phyloP scores from a whole-genome alignment of 805 yeast species.

The Candida methanosorbosa region DNA sequence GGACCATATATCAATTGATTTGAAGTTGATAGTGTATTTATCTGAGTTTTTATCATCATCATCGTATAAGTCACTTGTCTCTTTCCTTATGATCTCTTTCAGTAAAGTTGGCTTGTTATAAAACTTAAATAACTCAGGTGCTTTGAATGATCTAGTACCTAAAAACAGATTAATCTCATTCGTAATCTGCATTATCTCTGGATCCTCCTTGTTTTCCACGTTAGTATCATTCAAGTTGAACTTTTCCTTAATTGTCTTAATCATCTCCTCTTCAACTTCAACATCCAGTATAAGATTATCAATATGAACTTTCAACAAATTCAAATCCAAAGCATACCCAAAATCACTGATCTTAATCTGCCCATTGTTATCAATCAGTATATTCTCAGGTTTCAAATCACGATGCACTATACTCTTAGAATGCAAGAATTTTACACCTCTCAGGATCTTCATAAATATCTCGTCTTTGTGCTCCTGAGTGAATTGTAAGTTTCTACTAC shows the following conservation, averaged over 20 bases:
- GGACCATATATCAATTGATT: conserved; percentile 42
- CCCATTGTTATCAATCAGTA: conserved; percentile 36
- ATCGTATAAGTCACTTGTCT: not conserved
- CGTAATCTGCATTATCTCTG: conserved; percentile 8
- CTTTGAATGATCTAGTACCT: conserved; percentile 47
- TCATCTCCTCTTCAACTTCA: not conserved
- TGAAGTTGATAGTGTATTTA: conserved; percentile 16
- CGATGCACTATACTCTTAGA: conserved; percentile 34
- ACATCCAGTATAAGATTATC: conserved; percentile 1
- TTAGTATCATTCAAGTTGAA: conserved; percentile 2
- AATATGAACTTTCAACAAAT: conserved; percentile 9
- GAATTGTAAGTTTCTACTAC: conserved; percentile 25
- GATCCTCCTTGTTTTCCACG: not conserved
- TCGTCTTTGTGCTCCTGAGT: conserved; percentile 31
- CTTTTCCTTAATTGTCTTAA: not conserved
- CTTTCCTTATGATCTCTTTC: conserved; percentile 8
- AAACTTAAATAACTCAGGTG: conserved; percentile 37
- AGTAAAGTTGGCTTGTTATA: not conserved
- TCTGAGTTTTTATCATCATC: too few relatives aligned
- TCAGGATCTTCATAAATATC: conserved; percentile 43
- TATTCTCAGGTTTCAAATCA: conserved; percentile 49
- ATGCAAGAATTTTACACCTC: conserved; percentile 38
- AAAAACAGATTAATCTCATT: conserved; percentile 21
- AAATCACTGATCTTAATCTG: conserved; percentile 39
- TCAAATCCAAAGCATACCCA: conserved; percentile 37